Conservation (phyloP, 306 rosid genomes). For the Prunus persica region Prunus_persica_NCBIv2 NC_034009.1:32637501-32638000, state of each 20-base stretch:
- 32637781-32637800: too few species aligned
- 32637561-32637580: slow-evolving; percentile 69
- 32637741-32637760: background rate
- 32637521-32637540: slow-evolving; percentile 70
- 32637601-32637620: slow-evolving; percentile 70
- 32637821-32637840: too few species aligned
- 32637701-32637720: slow-evolving; percentile 82
- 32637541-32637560: slow-evolving; percentile 71
- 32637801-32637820: too few species aligned
- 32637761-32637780: too few species aligned
- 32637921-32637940: too few species aligned
- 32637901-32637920: too few species aligned
- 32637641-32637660: slow-evolving; percentile 90
- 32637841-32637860: too few species aligned
- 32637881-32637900: too few species aligned
- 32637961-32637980: too few species aligned
- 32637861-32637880: too few species aligned
- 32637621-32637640: slow-evolving; percentile 59
- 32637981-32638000: background rate
- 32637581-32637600: slow-evolving; percentile 70
- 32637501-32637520: slow-evolving; percentile 80
- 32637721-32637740: background rate
- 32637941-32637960: too few species aligned
- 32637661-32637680: slow-evolving; percentile 79
- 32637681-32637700: slow-evolving; percentile 82